Percentiles rank a stretch among this genome's conserved stretches.
These are phyloP conservation scores for Aspergillus wentii DNA, from an alignment of 495 filamentous ascomycete species.

Conservation along the genomic window DNA sequence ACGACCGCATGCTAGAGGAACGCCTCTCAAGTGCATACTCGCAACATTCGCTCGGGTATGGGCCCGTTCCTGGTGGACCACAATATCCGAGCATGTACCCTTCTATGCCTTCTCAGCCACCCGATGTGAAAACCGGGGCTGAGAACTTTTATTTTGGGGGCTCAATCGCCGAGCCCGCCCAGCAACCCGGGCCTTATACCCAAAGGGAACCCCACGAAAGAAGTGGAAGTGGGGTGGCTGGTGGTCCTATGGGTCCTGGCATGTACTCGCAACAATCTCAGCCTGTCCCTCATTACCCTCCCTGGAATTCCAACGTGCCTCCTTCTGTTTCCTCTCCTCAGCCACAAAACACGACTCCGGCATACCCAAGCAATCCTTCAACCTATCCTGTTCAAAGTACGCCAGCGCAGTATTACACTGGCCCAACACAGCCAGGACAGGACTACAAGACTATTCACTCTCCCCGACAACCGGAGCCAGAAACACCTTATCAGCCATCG, in stretches of 20 bases:
- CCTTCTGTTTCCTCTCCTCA: conserved; percentile 25
- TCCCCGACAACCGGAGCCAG: conserved; percentile 21
- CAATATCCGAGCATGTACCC: conserved; percentile 62
- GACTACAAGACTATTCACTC: conserved; percentile 13
- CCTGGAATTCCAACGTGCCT: conserved; percentile 26
- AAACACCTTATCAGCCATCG: conserved; percentile 25
- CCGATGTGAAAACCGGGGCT: conserved; percentile 47
- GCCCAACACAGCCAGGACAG: conserved; percentile 18
- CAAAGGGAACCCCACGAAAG: conserved; percentile 28
- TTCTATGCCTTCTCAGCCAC: conserved; percentile 48
- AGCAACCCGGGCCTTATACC: conserved; percentile 37
- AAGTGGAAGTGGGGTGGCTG: conserved; percentile 12
- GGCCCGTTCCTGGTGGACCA: conserved; percentile 43
- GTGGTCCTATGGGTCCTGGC: conserved; percentile 19
- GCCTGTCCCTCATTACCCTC: conserved; percentile 18
- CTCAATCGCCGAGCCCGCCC: conserved; percentile 41
- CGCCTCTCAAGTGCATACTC: conserved; percentile 88
- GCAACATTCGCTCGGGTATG: conserved; percentile 59
- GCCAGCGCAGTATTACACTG: conserved; percentile 27
- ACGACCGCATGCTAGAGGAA: conserved; percentile 96
- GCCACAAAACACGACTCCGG: conserved; percentile 4
- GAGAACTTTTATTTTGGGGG: conserved; percentile 82
- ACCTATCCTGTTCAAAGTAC: conserved; percentile 15
- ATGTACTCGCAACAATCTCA: conserved; percentile 20
- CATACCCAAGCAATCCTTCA: conserved; percentile 17